Conservation (phyloP, 441 rosid genomes). For the Kokia cookei region DNA sequence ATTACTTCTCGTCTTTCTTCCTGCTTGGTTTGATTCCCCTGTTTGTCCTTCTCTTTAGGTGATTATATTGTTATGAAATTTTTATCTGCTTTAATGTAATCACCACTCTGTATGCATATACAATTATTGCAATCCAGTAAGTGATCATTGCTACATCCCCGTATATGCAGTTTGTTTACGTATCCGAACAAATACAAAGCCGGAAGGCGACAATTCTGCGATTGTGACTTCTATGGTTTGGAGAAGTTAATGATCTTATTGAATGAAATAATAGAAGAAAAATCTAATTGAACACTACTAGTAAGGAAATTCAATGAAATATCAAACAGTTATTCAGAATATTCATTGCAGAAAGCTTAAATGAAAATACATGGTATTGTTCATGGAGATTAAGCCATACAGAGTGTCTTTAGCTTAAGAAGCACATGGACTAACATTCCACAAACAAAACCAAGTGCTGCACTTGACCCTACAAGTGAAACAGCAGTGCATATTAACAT, state of each 20-base stretch:
- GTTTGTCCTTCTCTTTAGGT: neutral
- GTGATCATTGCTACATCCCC: neutral
- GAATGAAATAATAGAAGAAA: neutral
- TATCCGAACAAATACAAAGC: neutral
- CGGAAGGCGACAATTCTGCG: neutral
- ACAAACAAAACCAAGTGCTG: constrained; percentile 57
- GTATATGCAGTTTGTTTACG: neutral
- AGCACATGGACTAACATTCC: constrained; percentile 48
- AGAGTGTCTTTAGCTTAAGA: constrained; percentile 37
- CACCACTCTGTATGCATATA: neutral
- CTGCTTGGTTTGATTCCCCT: neutral
- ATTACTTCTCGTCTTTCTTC: neutral
- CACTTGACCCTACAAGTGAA: constrained; percentile 65
- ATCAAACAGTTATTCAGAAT: neutral
- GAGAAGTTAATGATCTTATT: neutral
- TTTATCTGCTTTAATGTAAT: neutral
- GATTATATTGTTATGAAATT: neutral
- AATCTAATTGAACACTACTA: neutral
- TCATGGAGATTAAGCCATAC: neutral
- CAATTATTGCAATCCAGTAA: neutral
- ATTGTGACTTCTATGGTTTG: neutral
- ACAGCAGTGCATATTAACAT: constrained; percentile 64
- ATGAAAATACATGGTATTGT: neutral
- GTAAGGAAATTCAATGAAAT: neutral
- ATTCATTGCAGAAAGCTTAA: neutral